A percentile compares a stretch with the other conserved stretches of the same genome.
phyloP scores from a whole-genome alignment of 2,329 filamentous ascomycete species.

The Colletotrichum chrysophilum region DNA sequence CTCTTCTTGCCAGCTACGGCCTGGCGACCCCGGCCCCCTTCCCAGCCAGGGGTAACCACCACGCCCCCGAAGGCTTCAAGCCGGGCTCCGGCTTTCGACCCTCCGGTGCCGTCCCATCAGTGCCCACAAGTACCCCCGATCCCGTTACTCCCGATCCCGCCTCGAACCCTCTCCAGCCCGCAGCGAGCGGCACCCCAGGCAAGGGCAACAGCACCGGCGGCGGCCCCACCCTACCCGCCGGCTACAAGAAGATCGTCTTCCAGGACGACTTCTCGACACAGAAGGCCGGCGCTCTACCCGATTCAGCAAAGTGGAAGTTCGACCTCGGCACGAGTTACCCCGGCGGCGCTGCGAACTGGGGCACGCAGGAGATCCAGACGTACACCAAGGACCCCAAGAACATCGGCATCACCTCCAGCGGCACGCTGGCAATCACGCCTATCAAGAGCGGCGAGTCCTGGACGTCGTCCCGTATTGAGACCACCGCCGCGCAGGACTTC shows the following conservation, averaged over 20 bases:
- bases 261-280: slow-evolving; percentile 32
- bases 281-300: slow-evolving; percentile 35
- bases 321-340: slow-evolving; percentile 51
- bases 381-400: slow-evolving; percentile 48
- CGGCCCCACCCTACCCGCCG: slow-evolving; percentile 15
- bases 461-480: slow-evolving; percentile 52
- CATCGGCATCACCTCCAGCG: slow-evolving; percentile 39
- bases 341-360: slow-evolving; percentile 51
- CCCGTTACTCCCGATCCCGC: not conserved
- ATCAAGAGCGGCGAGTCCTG: slow-evolving; percentile 34
- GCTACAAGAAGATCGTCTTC: slow-evolving; percentile 29
- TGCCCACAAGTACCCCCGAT: not conserved
- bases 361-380: slow-evolving; percentile 52
- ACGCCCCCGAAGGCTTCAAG: not conserved
- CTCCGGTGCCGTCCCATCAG: not conserved
- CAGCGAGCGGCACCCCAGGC: not conserved
- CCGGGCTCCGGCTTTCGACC: not conserved
- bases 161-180: not conserved
- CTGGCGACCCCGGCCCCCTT: not conserved
- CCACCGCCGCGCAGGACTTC: slow-evolving; percentile 37
- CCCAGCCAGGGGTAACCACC: not conserved
- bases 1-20: slow-evolving; percentile 10
- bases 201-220: not conserved
- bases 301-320: slow-evolving; percentile 45
- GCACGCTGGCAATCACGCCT: slow-evolving; percentile 26